phyloP scores from a whole-genome alignment of 2,329 filamentous ascomycete species.

The Penicillium crustosum region DNA sequence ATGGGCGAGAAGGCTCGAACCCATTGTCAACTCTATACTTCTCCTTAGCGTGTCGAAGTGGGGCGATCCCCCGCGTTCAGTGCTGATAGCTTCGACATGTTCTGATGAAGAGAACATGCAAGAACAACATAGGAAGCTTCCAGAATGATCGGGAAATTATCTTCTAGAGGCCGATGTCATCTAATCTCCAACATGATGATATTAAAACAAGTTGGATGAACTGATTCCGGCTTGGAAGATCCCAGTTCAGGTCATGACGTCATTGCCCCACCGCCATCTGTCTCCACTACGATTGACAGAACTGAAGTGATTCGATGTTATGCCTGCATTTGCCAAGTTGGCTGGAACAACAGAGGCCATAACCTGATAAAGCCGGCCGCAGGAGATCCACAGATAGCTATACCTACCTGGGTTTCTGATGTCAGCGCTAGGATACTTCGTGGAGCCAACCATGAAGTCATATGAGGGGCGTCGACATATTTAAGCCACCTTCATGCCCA shows the following conservation, averaged over 20 bases:
- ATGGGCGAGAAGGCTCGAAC: too few relatives aligned
- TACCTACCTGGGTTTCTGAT: background rate
- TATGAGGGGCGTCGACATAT: constrained; percentile 2
- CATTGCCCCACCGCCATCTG: constrained; percentile 13
- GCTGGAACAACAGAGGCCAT: background rate
- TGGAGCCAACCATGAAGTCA: constrained; percentile 17
- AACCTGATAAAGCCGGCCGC: constrained; percentile 7
- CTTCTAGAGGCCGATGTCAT: too few relatives aligned
- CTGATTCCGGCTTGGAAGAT: background rate
- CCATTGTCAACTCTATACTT: background rate
- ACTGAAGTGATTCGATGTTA: background rate
- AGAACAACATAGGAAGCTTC: background rate
- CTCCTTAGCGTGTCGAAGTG: background rate
- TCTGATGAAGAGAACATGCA: background rate
- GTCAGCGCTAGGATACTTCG: background rate
- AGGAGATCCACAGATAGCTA: background rate
- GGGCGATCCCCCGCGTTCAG: background rate
- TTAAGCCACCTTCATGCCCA: background rate
- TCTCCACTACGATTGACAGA: background rate
- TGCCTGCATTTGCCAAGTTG: background rate
- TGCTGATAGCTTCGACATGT: background rate
- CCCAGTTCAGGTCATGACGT: constrained; percentile 20
- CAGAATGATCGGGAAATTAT: background rate
- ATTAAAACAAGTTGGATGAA: background rate
- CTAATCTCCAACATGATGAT: background rate